Evolutionary conservation across 208 protist species (phyloP), one percentile per base, ranked within the genome.

Genomic region (Acanthamoeba triangularis): DNA sequence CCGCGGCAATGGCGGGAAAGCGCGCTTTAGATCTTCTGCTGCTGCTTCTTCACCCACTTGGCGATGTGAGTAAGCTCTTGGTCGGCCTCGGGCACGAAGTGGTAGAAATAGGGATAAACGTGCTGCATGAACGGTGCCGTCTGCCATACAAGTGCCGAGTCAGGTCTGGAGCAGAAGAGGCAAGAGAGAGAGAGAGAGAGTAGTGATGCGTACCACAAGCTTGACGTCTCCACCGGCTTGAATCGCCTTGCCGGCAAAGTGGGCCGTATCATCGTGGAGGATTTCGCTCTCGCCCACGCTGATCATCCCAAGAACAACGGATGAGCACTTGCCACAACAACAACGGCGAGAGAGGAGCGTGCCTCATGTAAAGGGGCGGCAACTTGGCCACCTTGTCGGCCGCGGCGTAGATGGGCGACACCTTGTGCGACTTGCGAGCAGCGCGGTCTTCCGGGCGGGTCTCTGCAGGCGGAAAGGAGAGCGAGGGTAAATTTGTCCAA

Each of bases 301-400:
- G 35, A 76, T 6, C 0, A 76, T 44, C 14, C 59, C 8, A 41
- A 37, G 35, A 76, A 16, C 67, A 41, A 23, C 6, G 7, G 30
- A 76, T 11, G 67, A 76, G 8, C 44, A 54, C 11, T 18, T 84
- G 11, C 3, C 25, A 56, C 44, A 18, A 8, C 72, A 8, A 35
- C 33, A 80, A 80, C 10, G 76, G 8, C 35, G 76, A 30, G 56
- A 2, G 30, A 52, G n/a, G 16, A n/a, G 59, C 8, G 14, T 88
- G 63, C 80, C 44, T 93, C 88, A 93, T 93, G 88, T 80, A 93
- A n/a, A 93, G 69, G 6, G 88, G 69, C 33, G 88, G 88, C 56
- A 93, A 47, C 52, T 69, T 69, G 56, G 88, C 88, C 25, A 93
- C 16, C 30, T 93, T 93, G 63, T 78, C 69, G 13, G 88, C 35